These are phyloP conservation scores for Eucalyptus regnans DNA, from an alignment of 345 rosid genomes.

Conservation along the genomic window DNA sequence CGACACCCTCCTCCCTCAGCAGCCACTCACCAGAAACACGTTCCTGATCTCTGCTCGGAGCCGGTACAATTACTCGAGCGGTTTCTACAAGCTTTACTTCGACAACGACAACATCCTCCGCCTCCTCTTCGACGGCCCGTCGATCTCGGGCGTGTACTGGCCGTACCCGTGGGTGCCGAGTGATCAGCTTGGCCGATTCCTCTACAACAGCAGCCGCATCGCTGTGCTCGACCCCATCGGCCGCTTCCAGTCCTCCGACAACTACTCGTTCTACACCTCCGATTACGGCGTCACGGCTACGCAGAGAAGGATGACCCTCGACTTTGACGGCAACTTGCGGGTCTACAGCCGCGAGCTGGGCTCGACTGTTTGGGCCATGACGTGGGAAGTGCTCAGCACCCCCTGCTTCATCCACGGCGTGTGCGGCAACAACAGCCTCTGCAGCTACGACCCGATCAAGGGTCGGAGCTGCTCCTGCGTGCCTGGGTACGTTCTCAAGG, in stretches of 20 bases:
- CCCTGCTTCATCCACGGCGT: constrained; percentile 8
- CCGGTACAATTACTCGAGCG: constrained; percentile 5
- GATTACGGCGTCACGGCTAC: constrained; percentile 2
- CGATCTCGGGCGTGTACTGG: constrained; percentile 10
- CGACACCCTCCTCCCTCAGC: constrained; percentile 26
- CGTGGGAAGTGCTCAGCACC: not conserved
- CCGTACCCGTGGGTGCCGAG: not conserved
- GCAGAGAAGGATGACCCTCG: not conserved
- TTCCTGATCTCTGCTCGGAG: constrained; percentile 10
- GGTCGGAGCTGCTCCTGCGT: constrained; percentile 20
- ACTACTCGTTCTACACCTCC: not conserved
- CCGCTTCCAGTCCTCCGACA: constrained; percentile 9
- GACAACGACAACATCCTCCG: constrained; percentile 4
- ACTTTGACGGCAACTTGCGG: too few relatives aligned
- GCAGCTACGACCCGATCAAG: not conserved
- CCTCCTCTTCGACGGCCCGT: constrained; percentile 1
- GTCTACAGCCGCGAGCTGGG: too few relatives aligned
- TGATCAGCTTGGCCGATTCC: not conserved
- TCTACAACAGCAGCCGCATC: constrained; percentile 5
- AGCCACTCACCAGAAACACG: not conserved
- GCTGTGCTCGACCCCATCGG: constrained; percentile 10
- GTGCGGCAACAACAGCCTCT: constrained; percentile 19
- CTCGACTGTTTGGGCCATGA: too few relatives aligned
- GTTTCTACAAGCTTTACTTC: constrained; percentile 7
- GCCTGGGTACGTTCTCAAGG: constrained; percentile 3